phyloP scores from a whole-genome alignment of 352 stramenopile genomes.

The Phytopythium ostracodes region DNA sequence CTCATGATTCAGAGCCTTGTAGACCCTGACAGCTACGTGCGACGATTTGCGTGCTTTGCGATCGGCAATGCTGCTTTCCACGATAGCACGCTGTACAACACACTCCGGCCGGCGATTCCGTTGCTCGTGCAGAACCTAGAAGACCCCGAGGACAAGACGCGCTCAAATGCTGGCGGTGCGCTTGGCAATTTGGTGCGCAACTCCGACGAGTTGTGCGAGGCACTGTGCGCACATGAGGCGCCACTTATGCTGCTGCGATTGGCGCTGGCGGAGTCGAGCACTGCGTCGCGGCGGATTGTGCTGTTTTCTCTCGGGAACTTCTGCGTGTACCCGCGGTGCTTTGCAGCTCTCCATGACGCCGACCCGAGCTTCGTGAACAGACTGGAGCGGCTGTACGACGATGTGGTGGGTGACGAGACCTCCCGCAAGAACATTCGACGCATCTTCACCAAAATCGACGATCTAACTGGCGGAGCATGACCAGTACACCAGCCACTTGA shows the following conservation, averaged over 20 bases:
- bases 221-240: constrained; percentile 57
- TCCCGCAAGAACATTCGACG: constrained; percentile 68
- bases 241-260: constrained; percentile 70
- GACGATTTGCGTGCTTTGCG: constrained; percentile 93
- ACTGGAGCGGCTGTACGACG: constrained; percentile 57
- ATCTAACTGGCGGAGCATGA: constrained; percentile 5
- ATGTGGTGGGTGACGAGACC: constrained; percentile 55
- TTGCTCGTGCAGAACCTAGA: constrained; percentile 68
- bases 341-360: constrained; percentile 38
- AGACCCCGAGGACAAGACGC: constrained; percentile 85
- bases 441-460: constrained; percentile 59
- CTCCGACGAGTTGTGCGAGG: constrained; percentile 63
- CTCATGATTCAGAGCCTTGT: constrained; percentile 50
- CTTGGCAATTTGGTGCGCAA: constrained; percentile 93
- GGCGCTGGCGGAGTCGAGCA: constrained; percentile 56
- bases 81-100: constrained; percentile 66
- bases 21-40: constrained; percentile 76
- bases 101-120: constrained; percentile 57
- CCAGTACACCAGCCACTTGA: not conserved
- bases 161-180: constrained; percentile 89
- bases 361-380: constrained; percentile 37
- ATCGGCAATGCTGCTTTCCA: constrained; percentile 94
- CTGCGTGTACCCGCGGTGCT: constrained; percentile 72
- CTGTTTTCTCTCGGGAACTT: constrained; percentile 92
- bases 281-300: constrained; percentile 71